phyloP scores from a whole-genome alignment of 805 yeast species.

The Wickerhamomyces chaumierensis region DNA sequence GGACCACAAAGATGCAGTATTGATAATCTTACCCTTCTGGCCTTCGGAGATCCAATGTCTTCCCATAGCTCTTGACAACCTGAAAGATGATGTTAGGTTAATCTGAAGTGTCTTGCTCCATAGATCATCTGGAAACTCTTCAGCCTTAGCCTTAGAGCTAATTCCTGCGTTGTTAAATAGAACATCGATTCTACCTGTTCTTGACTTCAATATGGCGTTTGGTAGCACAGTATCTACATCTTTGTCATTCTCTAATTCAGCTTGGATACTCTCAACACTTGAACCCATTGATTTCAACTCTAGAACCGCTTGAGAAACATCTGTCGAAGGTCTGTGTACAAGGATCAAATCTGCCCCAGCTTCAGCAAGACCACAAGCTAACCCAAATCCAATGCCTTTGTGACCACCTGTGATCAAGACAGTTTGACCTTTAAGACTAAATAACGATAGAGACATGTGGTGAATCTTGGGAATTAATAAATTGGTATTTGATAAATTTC shows the following conservation, averaged over 20 bases:
- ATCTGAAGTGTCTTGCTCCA: constrained; percentile 71
- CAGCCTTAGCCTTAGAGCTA: constrained; percentile 52
- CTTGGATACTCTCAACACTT: constrained; percentile 36
- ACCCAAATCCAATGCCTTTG: constrained; percentile 71
- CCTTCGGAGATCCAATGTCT: constrained; percentile 42
- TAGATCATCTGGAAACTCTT: constrained; percentile 23
- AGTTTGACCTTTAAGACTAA: constrained; percentile 72
- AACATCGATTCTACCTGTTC: constrained; percentile 53
- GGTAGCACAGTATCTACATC: constrained; percentile 16
- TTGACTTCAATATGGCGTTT: constrained; percentile 44
- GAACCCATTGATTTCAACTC: constrained; percentile 43
- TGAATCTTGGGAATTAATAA: too few relatives aligned
- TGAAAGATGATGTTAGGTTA: constrained; percentile 69
- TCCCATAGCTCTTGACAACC: constrained; percentile 68
- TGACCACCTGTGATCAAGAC: constrained; percentile 77
- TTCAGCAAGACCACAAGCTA: constrained; percentile 74
- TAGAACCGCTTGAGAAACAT: constrained; percentile 7
- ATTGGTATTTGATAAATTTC: too few relatives aligned
- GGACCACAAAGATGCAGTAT: constrained; percentile 46
- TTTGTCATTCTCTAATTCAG: constrained; percentile 16
- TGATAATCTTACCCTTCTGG: constrained; percentile 55
- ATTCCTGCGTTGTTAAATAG: constrained; percentile 87
- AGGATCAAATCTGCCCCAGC: constrained; percentile 78
- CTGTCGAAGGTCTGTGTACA: constrained; percentile 15
- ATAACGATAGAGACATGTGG: too few relatives aligned